phyloP scores from a whole-genome alignment of 345 rosid genomes.

The Arabidopsis suecica region DNA sequence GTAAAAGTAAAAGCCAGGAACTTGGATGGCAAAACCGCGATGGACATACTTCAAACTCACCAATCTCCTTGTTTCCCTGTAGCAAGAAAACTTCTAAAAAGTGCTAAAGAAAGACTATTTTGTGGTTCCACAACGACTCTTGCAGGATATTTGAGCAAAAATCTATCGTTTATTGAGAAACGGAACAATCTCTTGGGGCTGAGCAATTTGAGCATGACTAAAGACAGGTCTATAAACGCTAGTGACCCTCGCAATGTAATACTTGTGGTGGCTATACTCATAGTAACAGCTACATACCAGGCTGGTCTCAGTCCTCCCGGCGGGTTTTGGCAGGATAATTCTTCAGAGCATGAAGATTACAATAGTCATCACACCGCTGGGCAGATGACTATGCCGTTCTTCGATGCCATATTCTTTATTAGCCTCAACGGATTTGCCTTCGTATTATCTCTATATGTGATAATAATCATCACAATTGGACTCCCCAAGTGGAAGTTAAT shows the following conservation, averaged over 20 bases:
- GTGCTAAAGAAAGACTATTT: slow-evolving; percentile 28
- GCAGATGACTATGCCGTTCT: slow-evolving; percentile 22
- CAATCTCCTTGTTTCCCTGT: background rate
- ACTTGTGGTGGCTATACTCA: slow-evolving; percentile 49
- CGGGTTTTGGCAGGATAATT: slow-evolving; percentile 40
- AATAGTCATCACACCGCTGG: slow-evolving; percentile 13
- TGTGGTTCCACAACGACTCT: background rate
- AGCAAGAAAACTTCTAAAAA: background rate
- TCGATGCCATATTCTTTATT: background rate
- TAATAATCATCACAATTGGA: slow-evolving; percentile 33
- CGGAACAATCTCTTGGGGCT: slow-evolving; percentile 20
- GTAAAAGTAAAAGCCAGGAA: slow-evolving; percentile 42
- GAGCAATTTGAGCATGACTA: background rate
- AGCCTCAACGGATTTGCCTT: slow-evolving; percentile 35
- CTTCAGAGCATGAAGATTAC: background rate
- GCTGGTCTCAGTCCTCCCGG: slow-evolving; percentile 46
- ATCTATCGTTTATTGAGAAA: slow-evolving; percentile 15
- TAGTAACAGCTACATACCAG: slow-evolving; percentile 50
- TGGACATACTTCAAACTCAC: slow-evolving; percentile 36
- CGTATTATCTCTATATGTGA: slow-evolving; percentile 28
- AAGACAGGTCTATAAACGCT: background rate
- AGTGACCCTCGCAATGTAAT: slow-evolving; percentile 1
- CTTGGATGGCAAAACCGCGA: slow-evolving; percentile 34
- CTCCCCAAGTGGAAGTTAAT: slow-evolving; percentile 27
- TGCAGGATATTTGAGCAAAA: slow-evolving; percentile 24